These are phyloP conservation scores for Arachis hypogaea DNA, from an alignment of 306 rosid genomes.

Conservation along the genomic window DNA sequence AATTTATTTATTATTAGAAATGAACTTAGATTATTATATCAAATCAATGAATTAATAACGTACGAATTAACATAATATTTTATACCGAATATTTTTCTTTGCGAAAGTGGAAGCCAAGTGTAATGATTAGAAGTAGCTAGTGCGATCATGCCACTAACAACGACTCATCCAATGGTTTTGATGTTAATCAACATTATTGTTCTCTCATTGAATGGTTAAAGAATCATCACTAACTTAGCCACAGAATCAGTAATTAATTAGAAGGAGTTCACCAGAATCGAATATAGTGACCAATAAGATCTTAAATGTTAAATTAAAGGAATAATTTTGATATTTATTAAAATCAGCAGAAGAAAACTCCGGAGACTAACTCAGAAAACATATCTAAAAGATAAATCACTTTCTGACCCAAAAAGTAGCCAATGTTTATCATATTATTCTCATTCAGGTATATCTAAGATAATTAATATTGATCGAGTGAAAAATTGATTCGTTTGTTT, in stretches of 20 bases:
- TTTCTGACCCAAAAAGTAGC: conserved; percentile 41
- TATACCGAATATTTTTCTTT: too few relatives aligned
- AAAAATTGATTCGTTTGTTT: too few relatives aligned
- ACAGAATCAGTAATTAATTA: conserved; percentile 1
- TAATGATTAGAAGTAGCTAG: background rate
- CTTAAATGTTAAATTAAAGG: background rate
- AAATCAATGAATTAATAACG: too few relatives aligned
- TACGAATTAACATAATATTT: too few relatives aligned
- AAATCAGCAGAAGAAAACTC: conserved; percentile 32
- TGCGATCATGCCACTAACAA: background rate
- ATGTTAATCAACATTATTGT: conserved; percentile 5
- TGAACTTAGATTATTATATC: too few relatives aligned
- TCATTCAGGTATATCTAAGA: conserved; percentile 1
- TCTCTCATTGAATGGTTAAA: background rate
- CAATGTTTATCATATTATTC: conserved; percentile 35
- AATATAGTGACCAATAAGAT: conserved; percentile 34
- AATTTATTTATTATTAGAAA: too few relatives aligned
- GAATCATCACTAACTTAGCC: background rate
- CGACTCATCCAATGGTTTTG: conserved; percentile 20
- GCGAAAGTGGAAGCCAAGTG: background rate
- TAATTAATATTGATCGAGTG: too few relatives aligned
- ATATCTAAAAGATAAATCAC: conserved; percentile 41
- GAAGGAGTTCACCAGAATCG: conserved; percentile 37
- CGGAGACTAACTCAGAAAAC: conserved; percentile 9
- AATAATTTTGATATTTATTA: conserved; percentile 9